Conservation (phyloP, 108 stramenopile genomes). For the Mayamaea pseudoterrestris region DNA sequence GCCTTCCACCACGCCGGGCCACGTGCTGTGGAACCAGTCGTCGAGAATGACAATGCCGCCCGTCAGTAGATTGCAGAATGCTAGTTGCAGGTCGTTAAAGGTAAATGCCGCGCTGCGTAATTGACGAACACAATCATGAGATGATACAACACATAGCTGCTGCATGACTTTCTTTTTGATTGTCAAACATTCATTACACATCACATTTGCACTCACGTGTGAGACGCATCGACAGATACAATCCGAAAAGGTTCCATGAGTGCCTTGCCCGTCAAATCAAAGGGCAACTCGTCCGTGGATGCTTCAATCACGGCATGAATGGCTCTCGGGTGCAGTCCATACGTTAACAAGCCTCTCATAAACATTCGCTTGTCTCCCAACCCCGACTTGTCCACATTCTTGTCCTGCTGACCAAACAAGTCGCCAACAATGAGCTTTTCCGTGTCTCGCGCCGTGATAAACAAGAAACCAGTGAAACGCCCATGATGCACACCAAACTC, state of each 20-base stretch:
- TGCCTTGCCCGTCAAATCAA: neutral
- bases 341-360: neutral
- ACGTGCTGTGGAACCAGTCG: constrained; percentile 6
- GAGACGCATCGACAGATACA: constrained; percentile 2
- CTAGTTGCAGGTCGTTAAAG: constrained; percentile 7
- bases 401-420: constrained; percentile 5
- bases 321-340: neutral
- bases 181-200: no score
- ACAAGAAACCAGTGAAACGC: no score
- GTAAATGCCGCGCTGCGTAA: no score
- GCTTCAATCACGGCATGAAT: neutral
- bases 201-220: neutral
- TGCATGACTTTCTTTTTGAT: no score
- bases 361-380: neutral
- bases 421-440: no score
- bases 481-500: no score
- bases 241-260: constrained; percentile 1
- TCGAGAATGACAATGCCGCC: constrained; percentile 12
- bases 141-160: no score
- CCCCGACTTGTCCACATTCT: constrained; percentile 3
- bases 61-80: constrained; percentile 2
- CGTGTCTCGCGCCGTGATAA: no score
- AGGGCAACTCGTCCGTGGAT: neutral
- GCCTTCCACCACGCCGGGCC: constrained; percentile 12
- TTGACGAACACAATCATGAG: no score